Evolutionary conservation across 352 stramenopile species (phyloP), one percentile per base, ranked within the genome.

Genomic region (Thalassiosira tumida): DNA sequence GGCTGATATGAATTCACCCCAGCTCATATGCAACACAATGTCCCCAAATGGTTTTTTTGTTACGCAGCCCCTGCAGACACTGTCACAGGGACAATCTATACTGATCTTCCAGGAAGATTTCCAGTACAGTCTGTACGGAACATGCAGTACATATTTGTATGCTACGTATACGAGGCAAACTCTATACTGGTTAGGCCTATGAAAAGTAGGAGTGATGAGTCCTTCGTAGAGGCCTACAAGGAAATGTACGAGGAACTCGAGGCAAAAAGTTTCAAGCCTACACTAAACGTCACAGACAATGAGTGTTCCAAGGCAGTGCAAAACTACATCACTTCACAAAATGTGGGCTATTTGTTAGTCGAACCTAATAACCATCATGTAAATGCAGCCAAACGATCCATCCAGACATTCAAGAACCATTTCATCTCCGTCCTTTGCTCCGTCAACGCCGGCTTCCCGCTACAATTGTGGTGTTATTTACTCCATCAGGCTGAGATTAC

Each of bases 401-500:
- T 94, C 24, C 78, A 79, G 40, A 94, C 89, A 1, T 95, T 90
- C 59, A 93, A 93, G 67, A 87, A 94, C 35, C 89, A 95, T 59
- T 94, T 93, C 81, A 91, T 92, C 14, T 47, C 89, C 40, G 73
- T 70, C 26, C 65, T 93, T 0, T 76, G 33, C 1, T 86, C 75
- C 29, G 31, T 73, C 64, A 64, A 93, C 21, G 3, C n/a, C 40
- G n/a, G 64, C 10, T 94, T 93, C 33, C 83, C 77, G 3, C 1
- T 92, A 1, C 86, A 92, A 79, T 38, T 89, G 15, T 93, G 84
- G 75, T 43, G 90, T 47, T 33, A 90, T 50, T 62, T 92, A 1
- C 26, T 95, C 4, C 51, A 59, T 26, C 90, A 96, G 70, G 74
- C 73, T 13, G 54, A 85, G 86, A 74, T 94, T 24, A 94, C 82